A percentile compares a stretch with the other conserved stretches of the same genome.
phyloP scores from a whole-genome alignment of 257 asterid species.

The Plantago ovata region DNA sequence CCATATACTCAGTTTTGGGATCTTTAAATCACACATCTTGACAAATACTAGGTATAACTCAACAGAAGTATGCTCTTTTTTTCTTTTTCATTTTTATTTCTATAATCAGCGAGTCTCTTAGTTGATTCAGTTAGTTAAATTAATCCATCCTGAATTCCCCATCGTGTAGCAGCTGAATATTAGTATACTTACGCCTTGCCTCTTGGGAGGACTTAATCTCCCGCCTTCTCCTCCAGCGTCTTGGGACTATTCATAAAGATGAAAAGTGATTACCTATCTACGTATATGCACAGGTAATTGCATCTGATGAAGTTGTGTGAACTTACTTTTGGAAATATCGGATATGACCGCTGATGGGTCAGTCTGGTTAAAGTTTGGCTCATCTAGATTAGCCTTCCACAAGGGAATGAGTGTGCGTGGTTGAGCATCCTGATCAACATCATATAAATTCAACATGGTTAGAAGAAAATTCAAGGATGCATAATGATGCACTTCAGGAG shows the following conservation, averaged over 20 bases:
- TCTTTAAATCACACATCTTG: neutral
- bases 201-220: conserved; percentile 62
- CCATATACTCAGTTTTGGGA: conserved; percentile 6
- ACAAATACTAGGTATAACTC: neutral
- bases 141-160: conserved; percentile 1
- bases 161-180: conserved; percentile 26
- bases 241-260: conserved; percentile 68
- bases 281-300: conserved; percentile 10
- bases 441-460: conserved; percentile 8
- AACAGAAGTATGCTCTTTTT: no score
- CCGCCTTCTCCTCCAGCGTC: conserved; percentile 75
- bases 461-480: neutral
- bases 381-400: conserved; percentile 92
- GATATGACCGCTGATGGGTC: conserved; percentile 72
- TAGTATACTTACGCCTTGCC: conserved; percentile 70
- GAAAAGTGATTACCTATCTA: conserved; percentile 33
- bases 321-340: conserved; percentile 61
- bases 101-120: neutral
- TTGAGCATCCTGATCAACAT: conserved; percentile 70
- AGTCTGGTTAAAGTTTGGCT: conserved; percentile 68
- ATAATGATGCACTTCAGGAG: no score
- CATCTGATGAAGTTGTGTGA: conserved; percentile 19
- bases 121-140: conserved; percentile 1
- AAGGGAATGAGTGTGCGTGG: conserved; percentile 77
- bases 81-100: neutral